phyloP scores from a whole-genome alignment of 169 alveolate species.

The Plasmodium berghei region DNA sequence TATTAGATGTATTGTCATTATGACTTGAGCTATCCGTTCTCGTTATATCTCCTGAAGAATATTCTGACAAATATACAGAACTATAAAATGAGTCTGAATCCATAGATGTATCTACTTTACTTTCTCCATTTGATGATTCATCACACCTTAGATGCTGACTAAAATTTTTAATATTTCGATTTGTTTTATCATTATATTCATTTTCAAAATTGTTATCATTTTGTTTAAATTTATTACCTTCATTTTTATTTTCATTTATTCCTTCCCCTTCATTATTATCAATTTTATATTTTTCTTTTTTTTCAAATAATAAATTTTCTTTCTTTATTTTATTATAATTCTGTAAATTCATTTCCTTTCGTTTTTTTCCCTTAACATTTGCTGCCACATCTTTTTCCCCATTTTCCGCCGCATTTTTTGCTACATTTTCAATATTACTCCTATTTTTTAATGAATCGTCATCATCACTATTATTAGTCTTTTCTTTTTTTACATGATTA shows the following conservation, averaged over 20 bases:
- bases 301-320: neutral
- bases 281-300: neutral
- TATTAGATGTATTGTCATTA: neutral
- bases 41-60: constrained; percentile 44
- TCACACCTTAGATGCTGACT: neutral
- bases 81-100: constrained; percentile 19
- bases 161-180: neutral
- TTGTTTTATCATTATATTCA: neutral
- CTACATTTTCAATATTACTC: neutral
- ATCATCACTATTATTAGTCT: neutral
- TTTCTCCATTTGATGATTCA: neutral
- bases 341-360: neutral
- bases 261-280: neutral
- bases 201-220: neutral
- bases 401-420: neutral
- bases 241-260: too few species aligned
- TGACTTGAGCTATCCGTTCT: constrained; percentile 44
- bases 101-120: constrained; percentile 5
- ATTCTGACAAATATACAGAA: constrained; percentile 27
- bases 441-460: neutral
- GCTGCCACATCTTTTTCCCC: neutral
- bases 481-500: neutral
- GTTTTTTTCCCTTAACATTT: neutral
- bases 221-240: neutral
- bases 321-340: neutral